phyloP scores from a whole-genome alignment of 768 basidiomycete species.

The Auricularia sp. region DNA sequence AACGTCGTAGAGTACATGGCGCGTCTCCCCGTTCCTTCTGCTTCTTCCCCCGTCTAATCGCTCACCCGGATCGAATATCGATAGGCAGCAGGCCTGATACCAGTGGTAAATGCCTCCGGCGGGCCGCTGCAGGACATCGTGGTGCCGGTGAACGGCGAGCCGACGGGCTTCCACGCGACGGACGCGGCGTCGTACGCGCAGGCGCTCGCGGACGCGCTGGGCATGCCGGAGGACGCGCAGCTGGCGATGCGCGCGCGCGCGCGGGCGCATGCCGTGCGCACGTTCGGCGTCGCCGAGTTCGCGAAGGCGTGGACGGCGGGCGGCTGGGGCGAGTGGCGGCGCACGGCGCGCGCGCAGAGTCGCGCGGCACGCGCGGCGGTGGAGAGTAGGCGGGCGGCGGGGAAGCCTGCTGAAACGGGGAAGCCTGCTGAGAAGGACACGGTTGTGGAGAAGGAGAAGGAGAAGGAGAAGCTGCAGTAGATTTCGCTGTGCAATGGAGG shows the following conservation, averaged over 20 bases:
- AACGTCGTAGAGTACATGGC: slow-evolving; percentile 98
- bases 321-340: background rate
- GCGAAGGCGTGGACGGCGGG: slow-evolving; percentile 51
- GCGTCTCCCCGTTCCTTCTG: slow-evolving; percentile 16
- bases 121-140: slow-evolving; percentile 90
- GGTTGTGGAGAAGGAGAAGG: background rate
- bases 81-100: slow-evolving; percentile 89
- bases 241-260: slow-evolving; percentile 59
- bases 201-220: slow-evolving; percentile 53
- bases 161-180: slow-evolving; percentile 80
- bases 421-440: background rate
- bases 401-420: background rate
- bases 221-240: slow-evolving; percentile 44
- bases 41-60: slow-evolving; percentile 9
- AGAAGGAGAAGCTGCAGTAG: no score
- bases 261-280: slow-evolving; percentile 55
- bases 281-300: slow-evolving; percentile 72
- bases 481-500: no score
- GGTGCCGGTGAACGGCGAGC: slow-evolving; percentile 60
- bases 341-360: background rate
- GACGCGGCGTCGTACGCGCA: slow-evolving; percentile 55
- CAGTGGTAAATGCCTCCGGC: slow-evolving; percentile 86
- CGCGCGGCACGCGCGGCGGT: background rate
- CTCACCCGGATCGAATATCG: slow-evolving; percentile 8
- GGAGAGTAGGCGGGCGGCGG: background rate